These are phyloP conservation scores for Cymbidium sinense DNA, from an alignment of 106 monocot genomes.

Conservation along the genomic window DNA sequence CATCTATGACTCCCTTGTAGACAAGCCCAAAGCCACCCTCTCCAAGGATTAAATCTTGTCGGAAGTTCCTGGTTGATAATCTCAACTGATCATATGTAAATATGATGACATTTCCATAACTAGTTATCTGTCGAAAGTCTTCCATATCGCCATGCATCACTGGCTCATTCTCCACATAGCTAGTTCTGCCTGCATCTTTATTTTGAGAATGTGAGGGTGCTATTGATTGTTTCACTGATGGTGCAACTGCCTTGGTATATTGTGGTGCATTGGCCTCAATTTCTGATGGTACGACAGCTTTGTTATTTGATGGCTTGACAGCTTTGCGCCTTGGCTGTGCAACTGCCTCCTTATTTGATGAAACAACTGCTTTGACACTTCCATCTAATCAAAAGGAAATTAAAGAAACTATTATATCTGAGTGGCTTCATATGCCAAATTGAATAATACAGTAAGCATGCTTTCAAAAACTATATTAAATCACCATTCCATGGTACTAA, in stretches of 20 bases:
- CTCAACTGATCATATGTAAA: constrained; percentile 77
- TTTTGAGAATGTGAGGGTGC: constrained; percentile 1
- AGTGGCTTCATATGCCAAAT: not conserved
- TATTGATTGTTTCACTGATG: constrained; percentile 1
- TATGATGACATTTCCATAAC: constrained; percentile 42
- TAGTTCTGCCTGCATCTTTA: not conserved
- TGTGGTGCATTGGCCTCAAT: not conserved
- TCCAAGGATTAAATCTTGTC: constrained; percentile 67
- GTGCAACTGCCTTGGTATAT: not conserved
- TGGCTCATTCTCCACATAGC: not conserved
- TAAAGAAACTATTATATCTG: not conserved
- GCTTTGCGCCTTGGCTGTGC: not conserved
- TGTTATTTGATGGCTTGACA: not conserved
- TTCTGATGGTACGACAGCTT: not conserved
- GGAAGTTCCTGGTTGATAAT: constrained; percentile 71
- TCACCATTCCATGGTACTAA: not conserved
- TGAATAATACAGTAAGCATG: not conserved
- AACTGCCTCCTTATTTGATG: not conserved
- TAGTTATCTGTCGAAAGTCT: constrained; percentile 42
- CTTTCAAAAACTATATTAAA: not conserved
- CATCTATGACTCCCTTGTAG: constrained; percentile 78
- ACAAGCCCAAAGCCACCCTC: constrained; percentile 93
- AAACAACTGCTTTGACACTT: not conserved
- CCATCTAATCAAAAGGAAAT: constrained; percentile 1
- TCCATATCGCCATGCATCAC: constrained; percentile 29